Evolutionary conservation across 768 basidiomycete species (phyloP), one percentile per base, ranked within the genome.

Genomic region (Lentinus brumalis): DNA sequence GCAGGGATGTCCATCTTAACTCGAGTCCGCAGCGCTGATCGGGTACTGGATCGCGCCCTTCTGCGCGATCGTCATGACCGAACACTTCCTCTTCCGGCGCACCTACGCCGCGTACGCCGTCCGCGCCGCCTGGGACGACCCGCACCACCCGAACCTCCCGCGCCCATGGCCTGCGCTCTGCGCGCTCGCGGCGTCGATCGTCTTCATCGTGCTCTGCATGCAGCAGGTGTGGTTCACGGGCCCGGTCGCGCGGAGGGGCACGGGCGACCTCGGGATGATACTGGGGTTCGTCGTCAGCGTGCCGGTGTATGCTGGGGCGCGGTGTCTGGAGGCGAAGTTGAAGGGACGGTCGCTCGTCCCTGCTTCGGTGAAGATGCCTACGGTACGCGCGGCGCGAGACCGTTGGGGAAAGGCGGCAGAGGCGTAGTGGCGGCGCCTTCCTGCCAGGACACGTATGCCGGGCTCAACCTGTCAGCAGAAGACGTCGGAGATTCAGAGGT

Each of bases 211-310:
- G 14, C 73, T 78, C 21, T 80, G 78, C 64, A 84, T 83, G 79
- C 74, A 78, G 58, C 81, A 84, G 56, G 78, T 29, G 55, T 84
- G 80, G 80, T 84, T 74, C 61, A 75, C 76, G 10, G 83, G 83
- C 1, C 80, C 81, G 2, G 74, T 84, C 44, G 83, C 83, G 40
- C 65, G 53, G n/a, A 53, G 56, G 8, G 75, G 77, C 14, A 77
- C 80, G 18, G 83, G 83, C 26, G 83, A 84, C 60, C 76, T 83
- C 41, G 82, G 78, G 2, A 73, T 84, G 66, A 39, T 70, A 14
- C 53, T 66, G 16, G 67, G 68, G 8, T 70, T 69, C 40, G 65
- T 46, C 6, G 60, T 65, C 35, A 55, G 61, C 14, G 61, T 70
- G 35, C 30, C 41, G 46, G 63, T 63, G 53, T 70, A 62, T 59